A percentile compares a stretch with the other conserved stretches of the same genome.
Conservation (phyloP, 352 stramenopile species). For the Pythium vanterpoolii region DNA sequence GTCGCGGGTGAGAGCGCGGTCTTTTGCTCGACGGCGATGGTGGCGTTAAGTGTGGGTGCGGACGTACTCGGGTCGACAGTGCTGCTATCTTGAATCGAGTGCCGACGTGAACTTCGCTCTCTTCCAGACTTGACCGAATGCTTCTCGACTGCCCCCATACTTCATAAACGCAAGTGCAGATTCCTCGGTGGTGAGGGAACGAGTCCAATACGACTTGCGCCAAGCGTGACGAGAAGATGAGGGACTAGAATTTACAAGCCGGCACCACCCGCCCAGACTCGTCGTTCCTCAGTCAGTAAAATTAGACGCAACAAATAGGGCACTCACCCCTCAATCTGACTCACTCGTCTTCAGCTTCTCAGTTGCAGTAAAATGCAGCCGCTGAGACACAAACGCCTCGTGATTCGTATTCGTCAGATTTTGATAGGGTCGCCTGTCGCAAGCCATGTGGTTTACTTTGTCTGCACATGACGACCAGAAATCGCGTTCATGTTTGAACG, state of each 20-base stretch:
- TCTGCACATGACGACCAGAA: no score
- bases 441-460: no score
- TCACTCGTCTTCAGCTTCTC: slow-evolving; percentile 15
- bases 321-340: background rate
- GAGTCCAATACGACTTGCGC: background rate
- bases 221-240: background rate
- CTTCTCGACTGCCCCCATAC: background rate
- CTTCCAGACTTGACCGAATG: slow-evolving; percentile 11
- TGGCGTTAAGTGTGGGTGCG: background rate
- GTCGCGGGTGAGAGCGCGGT: background rate
- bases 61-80: background rate
- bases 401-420: background rate
- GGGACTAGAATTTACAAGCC: background rate
- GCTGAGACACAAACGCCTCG: background rate
- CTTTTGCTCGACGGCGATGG: background rate
- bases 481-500: background rate
- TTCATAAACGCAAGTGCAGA: background rate
- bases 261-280: background rate
- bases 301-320: background rate
- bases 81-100: background rate
- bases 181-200: background rate
- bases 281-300: background rate
- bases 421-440: background rate
- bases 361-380: background rate
- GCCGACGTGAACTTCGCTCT: background rate